These are phyloP conservation scores for Clavispora fructus DNA, from an alignment of 805 yeast species.

Conservation along the genomic window DNA sequence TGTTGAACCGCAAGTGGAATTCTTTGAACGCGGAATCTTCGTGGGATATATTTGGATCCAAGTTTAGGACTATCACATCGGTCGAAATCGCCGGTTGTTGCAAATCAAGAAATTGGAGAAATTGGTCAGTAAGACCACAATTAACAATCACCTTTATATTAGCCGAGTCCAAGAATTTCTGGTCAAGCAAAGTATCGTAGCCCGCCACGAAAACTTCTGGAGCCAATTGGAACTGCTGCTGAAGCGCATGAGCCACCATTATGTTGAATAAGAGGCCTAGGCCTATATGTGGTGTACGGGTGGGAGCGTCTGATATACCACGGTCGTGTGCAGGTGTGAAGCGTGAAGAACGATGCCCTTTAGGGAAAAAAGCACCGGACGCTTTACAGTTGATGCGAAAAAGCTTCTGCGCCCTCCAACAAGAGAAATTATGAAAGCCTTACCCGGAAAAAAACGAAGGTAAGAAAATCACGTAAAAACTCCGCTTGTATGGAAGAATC, in stretches of 20 bases:
- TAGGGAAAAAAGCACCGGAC: not conserved
- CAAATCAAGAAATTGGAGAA: constrained; percentile 22
- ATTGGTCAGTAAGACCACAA: constrained; percentile 29
- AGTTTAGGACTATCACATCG: constrained; percentile 31
- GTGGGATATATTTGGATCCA: constrained; percentile 27
- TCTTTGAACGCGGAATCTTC: constrained; percentile 20
- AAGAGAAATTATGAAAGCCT: constrained; percentile 23
- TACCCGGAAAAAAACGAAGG: not conserved
- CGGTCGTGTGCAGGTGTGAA: not conserved
- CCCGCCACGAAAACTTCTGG: constrained; percentile 12
- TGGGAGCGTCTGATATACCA: not conserved
- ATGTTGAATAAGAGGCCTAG: not conserved
- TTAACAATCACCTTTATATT: constrained; percentile 36
- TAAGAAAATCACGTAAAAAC: not conserved
- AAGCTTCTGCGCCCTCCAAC: constrained; percentile 24
- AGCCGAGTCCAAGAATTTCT: constrained; percentile 13
- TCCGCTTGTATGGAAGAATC: not conserved
- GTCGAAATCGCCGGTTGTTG: constrained; percentile 23
- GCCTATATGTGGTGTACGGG: not conserved
- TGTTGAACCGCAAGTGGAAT: constrained; percentile 25
- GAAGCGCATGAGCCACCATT: constrained; percentile 3
- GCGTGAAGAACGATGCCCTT: no score
- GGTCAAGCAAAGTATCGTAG: constrained; percentile 5
- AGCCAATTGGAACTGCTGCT: constrained; percentile 7
- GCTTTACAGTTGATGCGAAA: constrained; percentile 3